Conservation (phyloP, 208 protist species). For the Acanthamoeba culbertsoni region DNA sequence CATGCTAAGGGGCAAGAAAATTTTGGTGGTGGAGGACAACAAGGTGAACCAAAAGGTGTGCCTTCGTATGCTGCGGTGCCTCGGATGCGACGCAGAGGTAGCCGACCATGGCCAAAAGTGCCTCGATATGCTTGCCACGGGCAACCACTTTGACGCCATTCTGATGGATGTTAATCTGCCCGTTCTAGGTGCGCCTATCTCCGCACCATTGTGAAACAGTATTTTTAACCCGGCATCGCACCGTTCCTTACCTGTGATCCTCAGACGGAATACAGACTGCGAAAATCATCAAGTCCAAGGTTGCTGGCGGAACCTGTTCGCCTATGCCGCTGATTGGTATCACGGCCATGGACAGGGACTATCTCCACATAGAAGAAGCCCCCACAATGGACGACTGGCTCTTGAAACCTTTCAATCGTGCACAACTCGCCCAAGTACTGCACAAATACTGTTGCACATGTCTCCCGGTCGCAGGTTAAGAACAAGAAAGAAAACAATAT, state of each 20-base stretch:
- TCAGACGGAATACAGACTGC: neutral
- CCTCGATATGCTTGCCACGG: neutral
- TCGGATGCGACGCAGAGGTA: neutral
- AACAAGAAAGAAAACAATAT: too few relatives aligned
- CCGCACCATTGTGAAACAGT: too few relatives aligned
- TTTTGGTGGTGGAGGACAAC: neutral
- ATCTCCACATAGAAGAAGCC: neutral
- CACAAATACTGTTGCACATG: too few relatives aligned
- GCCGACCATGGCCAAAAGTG: neutral
- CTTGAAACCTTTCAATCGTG: neutral
- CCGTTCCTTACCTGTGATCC: neutral
- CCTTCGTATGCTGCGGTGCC: neutral
- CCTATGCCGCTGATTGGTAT: neutral
- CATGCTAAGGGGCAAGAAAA: neutral
- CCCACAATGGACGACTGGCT: neutral
- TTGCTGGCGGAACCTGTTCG: neutral
- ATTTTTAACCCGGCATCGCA: too few relatives aligned
- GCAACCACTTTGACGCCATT: too few relatives aligned
- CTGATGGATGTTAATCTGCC: neutral
- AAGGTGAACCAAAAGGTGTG: neutral
- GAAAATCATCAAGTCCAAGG: neutral
- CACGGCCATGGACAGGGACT: neutral
- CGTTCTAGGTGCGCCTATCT: neutral
- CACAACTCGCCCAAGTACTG: neutral
- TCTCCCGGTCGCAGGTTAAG: too few relatives aligned